Evolutionary conservation across 768 basidiomycete genomes (phyloP), one percentile per base, ranked within the genome.

Genomic region (Mycena galopus): DNA sequence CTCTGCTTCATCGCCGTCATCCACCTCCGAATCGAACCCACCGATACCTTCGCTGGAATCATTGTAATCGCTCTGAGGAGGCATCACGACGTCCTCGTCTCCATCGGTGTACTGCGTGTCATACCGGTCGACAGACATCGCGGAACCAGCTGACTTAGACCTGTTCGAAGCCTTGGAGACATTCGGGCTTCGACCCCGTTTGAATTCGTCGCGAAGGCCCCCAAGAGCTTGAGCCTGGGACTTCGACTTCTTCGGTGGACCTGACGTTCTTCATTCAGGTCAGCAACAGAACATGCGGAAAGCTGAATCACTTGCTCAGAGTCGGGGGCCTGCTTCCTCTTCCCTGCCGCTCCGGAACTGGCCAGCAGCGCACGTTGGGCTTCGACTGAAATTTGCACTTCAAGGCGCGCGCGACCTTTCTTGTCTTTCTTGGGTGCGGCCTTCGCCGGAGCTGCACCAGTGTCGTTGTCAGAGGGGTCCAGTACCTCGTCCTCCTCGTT

Each of bases 391-490:
- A 9, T 50, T 19, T 55, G 27, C 3, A 55, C 53, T 12, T 8
- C 53, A 14, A 17, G 53, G 29, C 53, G 53, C 9, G 12, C 11
- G 16, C 4, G 3, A 30, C 53, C 53, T 32, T 27, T 53, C 25
- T 23, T 12, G 25, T 12, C 11, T 27, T 53, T 53, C 51, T 53
- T 53, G 14, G 23, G 25, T 35, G 35, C 35, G 8, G 10, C 25
- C 42, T 44, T 21, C 51, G 25, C 11, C 23, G 61, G 16, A 47
- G 30, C 61, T 4, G 30, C 8, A 16, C 9, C 44, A 21, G 14
- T 44, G 44, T 30, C 42, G 6, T 50, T 25, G 42, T 63, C 61
- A 17, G 61, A 63, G 11, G 61, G 61, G 29, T 64, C 62, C 5
- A 64, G 9, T 21, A 14, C 30, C 11, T 30, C 14, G n/a, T 55